A percentile compares a stretch with the other conserved stretches of the same genome.
Evolutionary conservation across 768 basidiomycete species (phyloP).

Genomic region (Kwoniella dejecticola): DNA sequence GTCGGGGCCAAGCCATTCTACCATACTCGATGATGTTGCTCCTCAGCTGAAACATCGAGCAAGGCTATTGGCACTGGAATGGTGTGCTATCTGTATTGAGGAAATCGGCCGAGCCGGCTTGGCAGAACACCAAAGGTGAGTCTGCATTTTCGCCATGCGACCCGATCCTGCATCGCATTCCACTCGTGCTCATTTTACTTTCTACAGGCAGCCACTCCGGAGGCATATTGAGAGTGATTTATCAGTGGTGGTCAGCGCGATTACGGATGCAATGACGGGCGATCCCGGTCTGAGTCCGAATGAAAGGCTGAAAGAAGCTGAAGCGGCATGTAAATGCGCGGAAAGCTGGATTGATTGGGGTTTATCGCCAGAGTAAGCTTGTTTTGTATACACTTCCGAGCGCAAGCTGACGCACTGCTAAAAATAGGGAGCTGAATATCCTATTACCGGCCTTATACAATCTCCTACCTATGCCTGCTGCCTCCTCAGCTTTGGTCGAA

Average conservation of each 20-base stretch:
- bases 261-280: conserved; percentile 62
- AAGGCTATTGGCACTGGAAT: conserved; percentile 44
- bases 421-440: conserved; percentile 66
- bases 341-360: conserved; percentile 76
- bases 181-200: not conserved
- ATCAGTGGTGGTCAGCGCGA: conserved; percentile 70
- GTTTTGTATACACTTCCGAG: too few species aligned
- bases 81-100: conserved; percentile 76
- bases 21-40: not conserved
- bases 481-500: conserved; percentile 70
- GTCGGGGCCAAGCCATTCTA: not conserved
- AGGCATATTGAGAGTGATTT: conserved; percentile 69
- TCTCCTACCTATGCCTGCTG: conserved; percentile 67
- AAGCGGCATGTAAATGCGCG: conserved; percentile 74
- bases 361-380: conserved; percentile 67
- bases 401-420: too few species aligned
- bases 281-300: conserved; percentile 5
- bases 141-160: too few species aligned
- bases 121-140: conserved; percentile 69
- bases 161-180: too few species aligned
- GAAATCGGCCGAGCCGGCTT: conserved; percentile 77
- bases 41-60: conserved; percentile 17
- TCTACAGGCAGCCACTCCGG: conserved; percentile 26
- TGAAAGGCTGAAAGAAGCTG: conserved; percentile 60
- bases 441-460: conserved; percentile 62